Base-by-base conservation (phyloP, 345 rosid genomes). In the Populus pruinosa region DNA sequence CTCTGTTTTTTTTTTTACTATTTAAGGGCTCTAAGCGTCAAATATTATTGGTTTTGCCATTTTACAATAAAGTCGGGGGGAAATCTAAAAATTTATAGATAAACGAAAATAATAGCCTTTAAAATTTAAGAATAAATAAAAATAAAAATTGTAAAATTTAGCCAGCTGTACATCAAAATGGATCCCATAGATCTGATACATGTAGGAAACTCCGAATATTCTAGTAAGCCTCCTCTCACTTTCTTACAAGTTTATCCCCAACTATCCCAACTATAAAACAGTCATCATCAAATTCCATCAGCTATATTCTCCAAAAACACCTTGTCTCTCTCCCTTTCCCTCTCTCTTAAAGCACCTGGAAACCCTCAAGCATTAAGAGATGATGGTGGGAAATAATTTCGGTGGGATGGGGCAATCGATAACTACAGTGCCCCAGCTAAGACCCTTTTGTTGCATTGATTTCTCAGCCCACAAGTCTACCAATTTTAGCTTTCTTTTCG, bases 381-480 rank as follows among this genome's bases (percentile, higher is more conserved):
- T 88, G 90, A 81, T 87, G 67, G 81, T 82, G 73, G 65, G 87
- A 59, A 59, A 59, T 62, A 85, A 83, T 80, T 63, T 83, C 5
- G 83, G 86, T 83, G 87, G 85, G 23, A 6, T 83, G 70, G 88
- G 85, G 53, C 86, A 82, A 69, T 31, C 88, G 35, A 73, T 86
- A 6, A 18, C 80, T 18, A 77, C 89, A 5, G 41, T 76, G 18
- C 84, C 91, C 44, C 93, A 79, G 49, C 77, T 77, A 44, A 81
- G 75, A 70, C 80, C 83, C 68, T 83, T 83, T 70, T 73, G 36
- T 73, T 79, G 70, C 38, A 61, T 73, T 18, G 85, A 86, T 62
- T 72, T 83, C 81, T 73, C 90, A 1, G 72, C 78, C 72, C 84
- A 75, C 72, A 84, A 84, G 73, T 73, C 87, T 6, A 43, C 77